Conservation (phyloP, 306 rosid genomes). For the Rosa rugosa region DNA sequence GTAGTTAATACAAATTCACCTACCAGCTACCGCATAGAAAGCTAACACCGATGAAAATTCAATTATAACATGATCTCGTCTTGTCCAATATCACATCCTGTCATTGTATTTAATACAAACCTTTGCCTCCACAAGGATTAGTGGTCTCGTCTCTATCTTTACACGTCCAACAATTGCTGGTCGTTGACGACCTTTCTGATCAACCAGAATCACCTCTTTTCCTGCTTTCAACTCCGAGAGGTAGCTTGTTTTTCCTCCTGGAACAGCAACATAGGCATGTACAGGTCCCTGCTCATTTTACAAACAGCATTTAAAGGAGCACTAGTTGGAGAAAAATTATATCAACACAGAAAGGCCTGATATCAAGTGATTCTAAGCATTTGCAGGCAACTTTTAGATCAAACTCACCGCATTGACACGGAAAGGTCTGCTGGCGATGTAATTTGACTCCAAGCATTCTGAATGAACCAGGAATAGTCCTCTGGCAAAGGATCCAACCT, state of each 20-base stretch:
- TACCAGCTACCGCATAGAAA: not conserved
- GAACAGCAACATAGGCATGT: slow-evolving; percentile 80
- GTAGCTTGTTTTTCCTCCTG: slow-evolving; percentile 85
- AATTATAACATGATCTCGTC: not conserved
- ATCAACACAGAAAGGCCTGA: not conserved
- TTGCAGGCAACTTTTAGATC: not conserved
- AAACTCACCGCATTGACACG: slow-evolving; percentile 89
- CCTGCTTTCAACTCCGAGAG: slow-evolving; percentile 84
- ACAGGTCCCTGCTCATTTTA: slow-evolving; percentile 64
- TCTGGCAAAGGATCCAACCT: slow-evolving; percentile 95
- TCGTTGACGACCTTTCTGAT: slow-evolving; percentile 71
- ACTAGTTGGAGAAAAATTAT: not conserved
- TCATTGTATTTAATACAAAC: slow-evolving; percentile 23
- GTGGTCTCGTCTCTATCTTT: slow-evolving; percentile 83
- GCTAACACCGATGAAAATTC: not conserved
- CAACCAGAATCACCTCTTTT: slow-evolving; percentile 78
- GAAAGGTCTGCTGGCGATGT: slow-evolving; percentile 91
- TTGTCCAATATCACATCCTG: no score
- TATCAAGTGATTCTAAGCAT: slow-evolving; percentile 1
- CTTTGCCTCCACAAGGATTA: slow-evolving; percentile 89
- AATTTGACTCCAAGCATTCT: slow-evolving; percentile 91
- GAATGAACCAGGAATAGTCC: slow-evolving; percentile 89
- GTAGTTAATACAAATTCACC: not conserved
- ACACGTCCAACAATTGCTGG: slow-evolving; percentile 77
- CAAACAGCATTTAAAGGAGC: not conserved